Conservation (phyloP, 352 stramenopile genomes). For the Pythium utonaiense region DNA sequence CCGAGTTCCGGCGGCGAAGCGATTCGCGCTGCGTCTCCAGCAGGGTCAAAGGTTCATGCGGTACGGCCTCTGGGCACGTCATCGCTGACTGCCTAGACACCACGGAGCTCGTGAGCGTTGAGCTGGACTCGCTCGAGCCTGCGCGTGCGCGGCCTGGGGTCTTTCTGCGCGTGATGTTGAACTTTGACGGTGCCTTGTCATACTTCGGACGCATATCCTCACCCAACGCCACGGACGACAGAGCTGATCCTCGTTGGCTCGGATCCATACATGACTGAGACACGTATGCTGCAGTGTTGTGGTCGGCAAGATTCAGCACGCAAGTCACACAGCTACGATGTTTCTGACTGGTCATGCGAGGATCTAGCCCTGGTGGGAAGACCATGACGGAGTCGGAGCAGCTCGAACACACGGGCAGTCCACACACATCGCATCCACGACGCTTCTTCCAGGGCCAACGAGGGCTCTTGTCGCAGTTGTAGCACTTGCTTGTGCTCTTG, state of each 20-base stretch:
- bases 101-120: slow-evolving; percentile 13
- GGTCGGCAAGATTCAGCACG: slow-evolving; percentile 1
- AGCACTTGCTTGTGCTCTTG: slow-evolving; percentile 6
- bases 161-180: slow-evolving; percentile 8
- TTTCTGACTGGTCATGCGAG: slow-evolving; percentile 1
- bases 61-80: not conserved
- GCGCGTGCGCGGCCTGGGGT: slow-evolving; percentile 4
- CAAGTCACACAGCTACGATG: slow-evolving; percentile 13
- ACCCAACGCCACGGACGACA: slow-evolving; percentile 4
- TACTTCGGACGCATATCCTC: slow-evolving; percentile 23
- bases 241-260: slow-evolving; percentile 13
- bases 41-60: not conserved
- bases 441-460: slow-evolving; percentile 16
- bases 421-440: slow-evolving; percentile 5
- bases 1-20: not conserved
- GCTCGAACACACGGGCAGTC: slow-evolving; percentile 8
- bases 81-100: slow-evolving; percentile 12
- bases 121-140: slow-evolving; percentile 13
- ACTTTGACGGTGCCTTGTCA: slow-evolving; percentile 18
- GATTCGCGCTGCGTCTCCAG: not conserved
- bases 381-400: slow-evolving; percentile 6
- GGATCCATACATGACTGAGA: slow-evolving; percentile 16
- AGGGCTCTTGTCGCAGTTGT: slow-evolving; percentile 5
- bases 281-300: slow-evolving; percentile 10
- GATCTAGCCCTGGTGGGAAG: slow-evolving; percentile 8